Percentiles rank a stretch among this genome's conserved stretches.
These are phyloP conservation scores for Paramecium tetraurelia DNA, from an alignment of 73 alveolate species.

Conservation along the genomic window DNA sequence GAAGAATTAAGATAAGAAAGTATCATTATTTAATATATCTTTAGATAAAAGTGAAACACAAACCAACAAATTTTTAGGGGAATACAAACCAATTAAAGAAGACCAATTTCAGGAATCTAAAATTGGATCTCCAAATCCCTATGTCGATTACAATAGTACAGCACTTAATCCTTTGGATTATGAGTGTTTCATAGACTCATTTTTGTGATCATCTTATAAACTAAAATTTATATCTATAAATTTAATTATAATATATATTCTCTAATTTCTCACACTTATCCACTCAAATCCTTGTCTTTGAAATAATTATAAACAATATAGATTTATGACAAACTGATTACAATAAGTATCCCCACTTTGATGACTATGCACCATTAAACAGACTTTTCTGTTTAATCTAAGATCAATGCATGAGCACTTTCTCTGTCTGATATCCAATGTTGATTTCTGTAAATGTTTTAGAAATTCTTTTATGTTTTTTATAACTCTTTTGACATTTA, in stretches of 20 bases:
- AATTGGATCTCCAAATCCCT: slow-evolving; percentile 43
- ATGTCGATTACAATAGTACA: neutral
- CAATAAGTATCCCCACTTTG: neutral
- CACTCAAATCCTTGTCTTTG: neutral
- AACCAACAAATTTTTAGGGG: neutral
- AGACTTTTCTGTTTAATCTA: slow-evolving; percentile 18
- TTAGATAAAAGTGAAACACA: slow-evolving; percentile 14
- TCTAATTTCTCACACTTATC: neutral
- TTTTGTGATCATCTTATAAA: neutral
- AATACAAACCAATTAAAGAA: neutral
- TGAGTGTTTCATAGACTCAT: slow-evolving; percentile 6
- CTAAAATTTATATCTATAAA: neutral
- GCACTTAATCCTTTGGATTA: slow-evolving; percentile 11
- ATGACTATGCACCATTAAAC: slow-evolving; percentile 23
- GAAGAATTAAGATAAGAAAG: slow-evolving; percentile 45
- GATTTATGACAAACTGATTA: neutral
- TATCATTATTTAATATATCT: neutral
- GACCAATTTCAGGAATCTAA: slow-evolving; percentile 4
- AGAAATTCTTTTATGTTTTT: neutral
- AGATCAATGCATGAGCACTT: slow-evolving; percentile 4
- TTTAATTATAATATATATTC: neutral
- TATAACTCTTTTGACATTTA: neutral
- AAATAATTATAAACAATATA: slow-evolving; percentile 25
- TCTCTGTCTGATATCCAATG: slow-evolving; percentile 32
- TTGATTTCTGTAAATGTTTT: neutral